phyloP scores from a whole-genome alignment of 345 rosid species.

The Arabis alpina region DNA sequence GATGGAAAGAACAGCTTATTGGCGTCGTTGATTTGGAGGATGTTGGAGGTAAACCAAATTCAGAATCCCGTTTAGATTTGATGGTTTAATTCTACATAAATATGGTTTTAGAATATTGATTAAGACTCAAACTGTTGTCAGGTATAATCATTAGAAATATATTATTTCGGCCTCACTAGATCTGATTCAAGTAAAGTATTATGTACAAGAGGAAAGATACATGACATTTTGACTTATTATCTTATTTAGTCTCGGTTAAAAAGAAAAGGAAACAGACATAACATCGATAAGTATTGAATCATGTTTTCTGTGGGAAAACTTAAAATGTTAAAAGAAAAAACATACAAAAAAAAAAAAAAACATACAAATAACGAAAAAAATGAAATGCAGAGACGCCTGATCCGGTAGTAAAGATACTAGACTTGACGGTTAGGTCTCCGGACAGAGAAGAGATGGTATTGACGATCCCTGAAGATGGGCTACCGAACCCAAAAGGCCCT shows the following conservation, averaged over 20 bases:
- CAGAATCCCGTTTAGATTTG: not conserved
- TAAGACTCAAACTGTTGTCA: not conserved
- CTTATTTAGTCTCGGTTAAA: not conserved
- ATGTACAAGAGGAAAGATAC: not conserved
- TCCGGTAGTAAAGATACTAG: constrained; percentile 80
- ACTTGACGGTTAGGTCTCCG: constrained; percentile 66
- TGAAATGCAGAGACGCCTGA: constrained; percentile 69
- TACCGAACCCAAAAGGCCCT: constrained; percentile 57
- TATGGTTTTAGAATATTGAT: not conserved
- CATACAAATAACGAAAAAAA: not conserved
- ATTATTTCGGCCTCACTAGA: not conserved
- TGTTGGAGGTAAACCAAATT: constrained; percentile 64
- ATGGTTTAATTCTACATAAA: not conserved
- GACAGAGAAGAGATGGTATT: constrained; percentile 78
- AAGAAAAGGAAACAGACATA: not conserved
- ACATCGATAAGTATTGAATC: not conserved
- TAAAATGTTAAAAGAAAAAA: not conserved
- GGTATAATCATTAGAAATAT: not conserved
- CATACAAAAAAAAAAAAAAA: not conserved
- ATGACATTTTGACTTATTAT: not conserved
- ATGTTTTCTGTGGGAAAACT: not conserved
- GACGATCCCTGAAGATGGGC: constrained; percentile 62
- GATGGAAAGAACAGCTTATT: constrained; percentile 94
- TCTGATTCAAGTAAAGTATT: constrained; percentile 4
- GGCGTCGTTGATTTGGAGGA: constrained; percentile 69